These are phyloP conservation scores for Eurotiales sp. DNA, from an alignment of 2,329 filamentous ascomycete species.

Conservation along the genomic window DNA sequence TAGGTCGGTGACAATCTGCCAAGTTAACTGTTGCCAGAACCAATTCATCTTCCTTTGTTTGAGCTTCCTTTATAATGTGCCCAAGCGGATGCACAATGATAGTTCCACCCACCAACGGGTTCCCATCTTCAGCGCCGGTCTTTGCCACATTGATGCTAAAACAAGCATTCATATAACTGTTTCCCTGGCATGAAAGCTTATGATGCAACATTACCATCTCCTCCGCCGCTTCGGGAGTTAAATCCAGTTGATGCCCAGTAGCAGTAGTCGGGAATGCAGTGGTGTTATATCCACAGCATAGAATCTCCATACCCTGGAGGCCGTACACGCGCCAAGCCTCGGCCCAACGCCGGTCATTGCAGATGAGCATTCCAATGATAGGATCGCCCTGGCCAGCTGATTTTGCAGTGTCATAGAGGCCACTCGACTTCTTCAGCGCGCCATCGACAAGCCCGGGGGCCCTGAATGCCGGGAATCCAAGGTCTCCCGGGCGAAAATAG, in stretches of 20 bases:
- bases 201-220: conserved; percentile 51
- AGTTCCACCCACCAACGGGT: conserved; percentile 23
- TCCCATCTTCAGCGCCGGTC: conserved; percentile 51
- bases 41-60: conserved; percentile 13
- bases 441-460: conserved; percentile 44
- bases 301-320: conserved; percentile 49
- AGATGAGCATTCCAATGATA: conserved; percentile 54
- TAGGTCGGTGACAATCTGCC: conserved; percentile 12
- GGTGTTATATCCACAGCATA: conserved; percentile 49
- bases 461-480: conserved; percentile 54
- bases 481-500: conserved; percentile 52
- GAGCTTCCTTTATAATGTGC: conserved; percentile 14
- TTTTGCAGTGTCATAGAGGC: neutral
- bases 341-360: conserved; percentile 54
- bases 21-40: conserved; percentile 11
- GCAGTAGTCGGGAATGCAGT: conserved; percentile 40
- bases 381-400: conserved; percentile 43
- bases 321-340: conserved; percentile 53
- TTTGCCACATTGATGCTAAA: conserved; percentile 50
- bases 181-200: conserved; percentile 38
- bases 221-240: conserved; percentile 46
- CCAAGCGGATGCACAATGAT: conserved; percentile 15
- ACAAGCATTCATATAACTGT: conserved; percentile 53
- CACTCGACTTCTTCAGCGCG: conserved; percentile 9
- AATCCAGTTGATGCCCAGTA: conserved; percentile 38